A percentile compares a stretch with the other conserved stretches of the same genome.
Evolutionary conservation across 805 yeast species (phyloP).

Genomic region (Danielia reshetovae): DNA sequence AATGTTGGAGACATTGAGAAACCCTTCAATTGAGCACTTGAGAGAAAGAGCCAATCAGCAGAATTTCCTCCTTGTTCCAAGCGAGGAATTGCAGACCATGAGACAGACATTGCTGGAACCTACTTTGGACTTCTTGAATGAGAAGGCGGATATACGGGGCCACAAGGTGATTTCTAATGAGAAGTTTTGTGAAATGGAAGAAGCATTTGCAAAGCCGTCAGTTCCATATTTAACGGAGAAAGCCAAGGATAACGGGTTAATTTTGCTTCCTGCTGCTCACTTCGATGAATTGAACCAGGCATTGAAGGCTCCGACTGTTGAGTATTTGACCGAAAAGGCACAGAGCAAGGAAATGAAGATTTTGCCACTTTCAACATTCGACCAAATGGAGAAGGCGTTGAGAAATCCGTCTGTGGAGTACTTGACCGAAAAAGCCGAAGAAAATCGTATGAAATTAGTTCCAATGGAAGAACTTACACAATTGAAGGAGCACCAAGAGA

Average conservation of each 20-base stretch:
- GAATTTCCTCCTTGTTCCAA: slow-evolving; percentile 15
- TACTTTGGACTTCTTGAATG: slow-evolving; percentile 12
- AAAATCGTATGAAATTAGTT: slow-evolving; percentile 4
- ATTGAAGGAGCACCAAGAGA: slow-evolving; percentile 2
- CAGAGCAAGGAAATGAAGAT: not conserved
- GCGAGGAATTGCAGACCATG: slow-evolving; percentile 8
- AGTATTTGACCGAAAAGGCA: slow-evolving; percentile 5
- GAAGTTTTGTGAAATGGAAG: too few species aligned
- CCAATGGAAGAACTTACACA: not conserved
- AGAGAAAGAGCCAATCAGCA: slow-evolving; percentile 12
- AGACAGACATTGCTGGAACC: slow-evolving; percentile 13
- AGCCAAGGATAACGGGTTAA: slow-evolving; percentile 1
- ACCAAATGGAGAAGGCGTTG: not conserved
- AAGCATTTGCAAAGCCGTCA: too few species aligned
- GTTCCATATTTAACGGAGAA: slow-evolving; percentile 1
- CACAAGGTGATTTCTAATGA: not conserved
- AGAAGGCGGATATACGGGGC: not conserved
- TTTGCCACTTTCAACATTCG: not conserved
- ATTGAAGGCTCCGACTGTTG: slow-evolving; percentile 3
- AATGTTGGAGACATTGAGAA: not conserved
- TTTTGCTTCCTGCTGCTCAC: not conserved
- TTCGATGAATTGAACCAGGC: not conserved
- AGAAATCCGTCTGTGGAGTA: slow-evolving; percentile 5
- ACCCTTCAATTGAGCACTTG: slow-evolving; percentile 12
- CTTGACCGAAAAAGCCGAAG: slow-evolving; percentile 6